Conservation (phyloP, 2,329 filamentous ascomycete species). For the Sporothrix pseudoabietina region DNA sequence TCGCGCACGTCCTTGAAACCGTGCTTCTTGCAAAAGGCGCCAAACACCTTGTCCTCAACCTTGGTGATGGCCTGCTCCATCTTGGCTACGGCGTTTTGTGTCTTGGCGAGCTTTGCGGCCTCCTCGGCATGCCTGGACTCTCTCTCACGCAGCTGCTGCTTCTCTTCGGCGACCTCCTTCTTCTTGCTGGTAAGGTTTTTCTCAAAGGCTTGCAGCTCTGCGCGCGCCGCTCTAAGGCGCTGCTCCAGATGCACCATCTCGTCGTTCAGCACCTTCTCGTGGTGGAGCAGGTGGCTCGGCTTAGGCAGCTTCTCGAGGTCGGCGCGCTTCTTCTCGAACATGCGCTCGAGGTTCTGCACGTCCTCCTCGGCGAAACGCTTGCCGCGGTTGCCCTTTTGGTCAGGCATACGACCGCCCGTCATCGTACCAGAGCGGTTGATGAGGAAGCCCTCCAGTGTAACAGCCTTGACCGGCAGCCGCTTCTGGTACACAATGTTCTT, state of each 20-base stretch:
- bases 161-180: constrained; percentile 74
- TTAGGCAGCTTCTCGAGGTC: constrained; percentile 81
- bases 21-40: constrained; percentile 79
- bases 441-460: constrained; percentile 91
- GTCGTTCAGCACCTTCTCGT: constrained; percentile 78
- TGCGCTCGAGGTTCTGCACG: constrained; percentile 77
- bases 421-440: constrained; percentile 97
- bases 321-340: constrained; percentile 72
- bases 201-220: constrained; percentile 76
- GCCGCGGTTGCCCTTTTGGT: constrained; percentile 68
- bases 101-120: constrained; percentile 65
- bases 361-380: constrained; percentile 89
- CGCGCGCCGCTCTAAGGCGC: constrained; percentile 68
- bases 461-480: constrained; percentile 86
- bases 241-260: constrained; percentile 81
- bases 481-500: constrained; percentile 87
- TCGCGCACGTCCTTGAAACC: constrained; percentile 88
- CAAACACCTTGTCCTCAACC: constrained; percentile 88
- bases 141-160: constrained; percentile 72
- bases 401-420: constrained; percentile 86
- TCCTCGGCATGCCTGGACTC: constrained; percentile 78
- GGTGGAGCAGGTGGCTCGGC: constrained; percentile 70
- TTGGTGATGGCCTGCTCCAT: constrained; percentile 67
- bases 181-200: constrained; percentile 84
- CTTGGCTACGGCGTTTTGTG: constrained; percentile 53